Evolutionary conservation across 306 rosid species (phyloP).

Genomic region (Comarum palustre): DNA sequence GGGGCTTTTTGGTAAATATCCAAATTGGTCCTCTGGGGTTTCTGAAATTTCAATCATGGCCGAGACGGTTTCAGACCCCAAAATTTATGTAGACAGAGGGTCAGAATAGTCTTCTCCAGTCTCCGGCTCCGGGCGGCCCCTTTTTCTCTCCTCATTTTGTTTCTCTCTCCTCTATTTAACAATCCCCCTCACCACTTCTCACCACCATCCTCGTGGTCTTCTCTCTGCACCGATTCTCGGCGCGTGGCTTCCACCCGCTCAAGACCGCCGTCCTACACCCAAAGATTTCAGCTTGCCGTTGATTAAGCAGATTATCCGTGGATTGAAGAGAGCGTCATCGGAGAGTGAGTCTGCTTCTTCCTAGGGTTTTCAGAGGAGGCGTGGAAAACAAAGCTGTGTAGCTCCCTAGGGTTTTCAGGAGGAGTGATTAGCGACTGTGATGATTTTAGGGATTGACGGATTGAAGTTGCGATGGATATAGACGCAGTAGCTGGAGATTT

Average conservation of each 20-base stretch:
- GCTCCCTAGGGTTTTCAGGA: constrained; percentile 13
- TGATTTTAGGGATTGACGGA: constrained; percentile 13
- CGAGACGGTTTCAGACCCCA: neutral
- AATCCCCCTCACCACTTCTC: neutral
- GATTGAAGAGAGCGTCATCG: neutral
- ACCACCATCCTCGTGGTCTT: neutral
- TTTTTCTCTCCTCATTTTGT: neutral
- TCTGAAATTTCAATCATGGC: constrained; percentile 6
- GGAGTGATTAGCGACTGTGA: constrained; percentile 3
- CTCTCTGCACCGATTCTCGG: neutral
- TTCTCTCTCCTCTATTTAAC: neutral
- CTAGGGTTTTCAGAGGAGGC: constrained; percentile 18
- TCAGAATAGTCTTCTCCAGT: neutral
- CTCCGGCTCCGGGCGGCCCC: constrained; percentile 2
- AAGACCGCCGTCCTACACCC: neutral
- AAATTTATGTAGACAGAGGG: neutral
- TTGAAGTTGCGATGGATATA: constrained; percentile 49
- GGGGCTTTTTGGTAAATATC: constrained; percentile 17
- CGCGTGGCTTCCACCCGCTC: neutral
- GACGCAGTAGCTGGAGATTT: constrained; percentile 47
- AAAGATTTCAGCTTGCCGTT: neutral
- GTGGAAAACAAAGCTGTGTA: constrained; percentile 3
- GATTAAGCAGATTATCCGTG: neutral
- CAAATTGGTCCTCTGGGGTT: constrained; percentile 13
- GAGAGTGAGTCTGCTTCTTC: neutral